These are phyloP conservation scores for Hypoxylon sp. DNA, from an alignment of 2,329 filamentous ascomycete genomes.

Conservation along the genomic window DNA sequence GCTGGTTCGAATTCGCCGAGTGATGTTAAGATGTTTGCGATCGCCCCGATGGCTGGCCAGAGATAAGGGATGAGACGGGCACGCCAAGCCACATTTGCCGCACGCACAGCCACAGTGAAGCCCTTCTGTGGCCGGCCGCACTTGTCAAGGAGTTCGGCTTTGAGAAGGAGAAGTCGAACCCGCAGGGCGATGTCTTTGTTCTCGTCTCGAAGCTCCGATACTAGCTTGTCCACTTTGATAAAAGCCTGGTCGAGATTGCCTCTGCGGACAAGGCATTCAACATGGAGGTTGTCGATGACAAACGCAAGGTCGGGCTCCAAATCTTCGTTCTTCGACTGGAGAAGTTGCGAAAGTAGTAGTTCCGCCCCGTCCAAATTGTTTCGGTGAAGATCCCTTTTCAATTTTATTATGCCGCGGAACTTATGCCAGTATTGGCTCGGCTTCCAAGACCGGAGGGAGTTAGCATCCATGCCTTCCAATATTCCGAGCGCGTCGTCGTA, in stretches of 20 bases:
- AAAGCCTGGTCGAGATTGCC: conserved; percentile 65
- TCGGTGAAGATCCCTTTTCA: conserved; percentile 73
- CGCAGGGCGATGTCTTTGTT: conserved; percentile 73
- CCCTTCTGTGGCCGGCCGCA: conserved; percentile 79
- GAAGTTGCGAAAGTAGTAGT: conserved; percentile 65
- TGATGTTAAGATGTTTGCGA: conserved; percentile 78
- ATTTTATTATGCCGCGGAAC: conserved; percentile 75
- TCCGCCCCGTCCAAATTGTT: conserved; percentile 67
- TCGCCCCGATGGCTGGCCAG: conserved; percentile 78
- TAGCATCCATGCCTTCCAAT: conserved; percentile 72
- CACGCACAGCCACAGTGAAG: conserved; percentile 82
- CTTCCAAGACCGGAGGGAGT: conserved; percentile 80
- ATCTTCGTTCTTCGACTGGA: conserved; percentile 66
- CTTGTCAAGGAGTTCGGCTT: conserved; percentile 78
- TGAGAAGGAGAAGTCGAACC: conserved; percentile 79
- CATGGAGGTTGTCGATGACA: conserved; percentile 65
- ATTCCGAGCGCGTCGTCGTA: conserved; percentile 77
- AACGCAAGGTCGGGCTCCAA: conserved; percentile 68
- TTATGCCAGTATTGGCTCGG: conserved; percentile 80
- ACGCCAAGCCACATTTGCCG: conserved; percentile 80
- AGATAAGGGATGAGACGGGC: conserved; percentile 77
- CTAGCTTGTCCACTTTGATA: conserved; percentile 62
- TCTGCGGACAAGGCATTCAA: conserved; percentile 66
- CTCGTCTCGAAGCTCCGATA: conserved; percentile 60
- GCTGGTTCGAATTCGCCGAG: conserved; percentile 80